Evolutionary conservation across 768 basidiomycete genomes (phyloP).

Genomic region (Porpolomopsis calyptriformis): DNA sequence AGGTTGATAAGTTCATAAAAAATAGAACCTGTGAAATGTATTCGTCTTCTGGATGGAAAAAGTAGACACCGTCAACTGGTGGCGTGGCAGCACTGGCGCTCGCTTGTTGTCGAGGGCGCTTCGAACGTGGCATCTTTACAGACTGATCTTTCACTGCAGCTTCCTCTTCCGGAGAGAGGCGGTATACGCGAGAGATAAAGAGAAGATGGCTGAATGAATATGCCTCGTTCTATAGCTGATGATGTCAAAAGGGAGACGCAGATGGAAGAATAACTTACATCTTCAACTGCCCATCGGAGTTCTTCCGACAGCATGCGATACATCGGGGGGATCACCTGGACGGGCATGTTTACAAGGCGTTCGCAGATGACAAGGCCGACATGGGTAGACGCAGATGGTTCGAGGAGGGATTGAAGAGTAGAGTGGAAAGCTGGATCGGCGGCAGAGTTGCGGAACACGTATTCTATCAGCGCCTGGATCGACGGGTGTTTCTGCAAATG

Average conservation of each 20-base stretch:
- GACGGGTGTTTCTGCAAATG: slow-evolving; percentile 53
- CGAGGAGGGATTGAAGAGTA: slow-evolving; percentile 43
- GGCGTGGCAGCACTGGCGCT: slow-evolving; percentile 14
- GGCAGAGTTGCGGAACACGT: slow-evolving; percentile 54
- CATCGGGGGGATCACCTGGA: slow-evolving; percentile 86
- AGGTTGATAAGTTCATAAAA: not conserved
- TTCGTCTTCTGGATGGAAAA: slow-evolving; percentile 85
- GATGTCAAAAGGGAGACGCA: slow-evolving; percentile 3
- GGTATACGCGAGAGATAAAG: slow-evolving; percentile 71
- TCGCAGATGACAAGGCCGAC: slow-evolving; percentile 83
- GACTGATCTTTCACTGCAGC: slow-evolving; percentile 28
- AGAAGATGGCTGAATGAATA: slow-evolving; percentile 67
- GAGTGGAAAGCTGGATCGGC: slow-evolving; percentile 39
- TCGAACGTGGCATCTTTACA: slow-evolving; percentile 5
- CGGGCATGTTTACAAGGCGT: slow-evolving; percentile 90
- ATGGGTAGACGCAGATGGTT: slow-evolving; percentile 25
- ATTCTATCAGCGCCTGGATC: slow-evolving; percentile 58
- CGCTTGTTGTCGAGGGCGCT: slow-evolving; percentile 9
- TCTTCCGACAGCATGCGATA: slow-evolving; percentile 84
- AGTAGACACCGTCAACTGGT: slow-evolving; percentile 44
- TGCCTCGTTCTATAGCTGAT: slow-evolving; percentile 36
- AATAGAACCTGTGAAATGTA: slow-evolving; percentile 49
- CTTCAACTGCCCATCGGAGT: slow-evolving; percentile 57
- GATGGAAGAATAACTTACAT: slow-evolving; percentile 33
- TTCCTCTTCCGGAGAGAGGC: slow-evolving; percentile 61